phyloP scores from a whole-genome alignment of 306 rosid genomes.

The Pterocarpus macrocarpus region DNA sequence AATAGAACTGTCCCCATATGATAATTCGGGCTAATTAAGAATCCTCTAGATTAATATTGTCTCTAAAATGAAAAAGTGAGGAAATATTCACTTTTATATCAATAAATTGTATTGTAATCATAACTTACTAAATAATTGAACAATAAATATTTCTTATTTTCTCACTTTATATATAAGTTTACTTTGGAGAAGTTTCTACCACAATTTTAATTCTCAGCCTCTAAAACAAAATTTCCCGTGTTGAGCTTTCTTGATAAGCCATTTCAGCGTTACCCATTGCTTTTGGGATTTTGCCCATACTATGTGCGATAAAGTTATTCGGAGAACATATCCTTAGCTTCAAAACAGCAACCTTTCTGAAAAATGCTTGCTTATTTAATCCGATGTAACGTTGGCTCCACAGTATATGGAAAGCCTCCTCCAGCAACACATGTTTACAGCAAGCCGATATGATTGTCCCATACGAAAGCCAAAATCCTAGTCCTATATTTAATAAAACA shows the following conservation, averaged over 20 bases:
- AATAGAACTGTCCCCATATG: too few species aligned
- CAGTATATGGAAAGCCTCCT: conserved; percentile 51
- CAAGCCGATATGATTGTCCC: conserved; percentile 65
- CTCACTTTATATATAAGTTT: too few species aligned
- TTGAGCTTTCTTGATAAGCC: conserved; percentile 45
- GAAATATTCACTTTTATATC: too few species aligned
- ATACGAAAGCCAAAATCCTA: conserved; percentile 53
- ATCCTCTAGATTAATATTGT: too few species aligned
- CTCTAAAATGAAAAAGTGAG: too few species aligned
- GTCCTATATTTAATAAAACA: conserved; percentile 43
- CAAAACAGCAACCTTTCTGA: conserved; percentile 39
- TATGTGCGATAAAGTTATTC: conserved; percentile 45
- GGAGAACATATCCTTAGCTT: conserved; percentile 45
- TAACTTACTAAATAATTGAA: too few species aligned
- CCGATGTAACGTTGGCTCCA: conserved; percentile 53
- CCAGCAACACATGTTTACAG: conserved; percentile 37
- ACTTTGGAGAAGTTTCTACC: too few species aligned
- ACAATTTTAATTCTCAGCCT: conserved; percentile 26
- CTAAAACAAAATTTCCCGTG: conserved; percentile 29
- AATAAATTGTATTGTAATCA: too few species aligned
- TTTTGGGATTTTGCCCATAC: conserved; percentile 44
- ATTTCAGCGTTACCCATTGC: conserved; percentile 41
- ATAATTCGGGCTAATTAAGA: too few species aligned
- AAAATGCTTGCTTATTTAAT: conserved; percentile 45
- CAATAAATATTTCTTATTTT: too few species aligned